Base-by-base conservation (phyloP, 2,329 filamentous ascomycete species). In the Colletotrichum somersetense region DNA sequence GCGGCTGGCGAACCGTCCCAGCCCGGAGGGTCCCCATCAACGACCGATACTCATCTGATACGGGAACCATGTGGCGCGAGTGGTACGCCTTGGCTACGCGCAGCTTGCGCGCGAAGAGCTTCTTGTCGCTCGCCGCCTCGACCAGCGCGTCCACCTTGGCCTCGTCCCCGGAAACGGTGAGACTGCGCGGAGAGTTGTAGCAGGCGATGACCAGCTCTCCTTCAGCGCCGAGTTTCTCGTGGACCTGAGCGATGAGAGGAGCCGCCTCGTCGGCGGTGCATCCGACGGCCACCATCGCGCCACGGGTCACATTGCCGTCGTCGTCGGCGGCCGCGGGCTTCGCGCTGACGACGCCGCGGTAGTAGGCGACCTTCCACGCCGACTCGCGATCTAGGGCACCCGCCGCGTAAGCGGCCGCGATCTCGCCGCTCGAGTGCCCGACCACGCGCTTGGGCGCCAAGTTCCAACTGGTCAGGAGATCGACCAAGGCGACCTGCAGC, bases 91-190 rank as follows among this genome's bases (percentile, higher is more conserved):
- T 40, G 33, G 35, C 58, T 0, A 68, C 66, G 7, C 35, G 33
- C 30, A 72, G 65, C 55, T 59, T 67, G 1, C 66, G 42, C 20
- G 66, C 66, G 7, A 52, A 52, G 20, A 67, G 26, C 58, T 6
- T 66, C 63, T 40, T 63, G n/a, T 40, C 78, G 56, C 85, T 80
- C n/a, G 85, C 73, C 42, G 77, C 2, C 73, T 71, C 0, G 57
- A 81, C 2, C 26, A 88, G 77, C 73, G 82, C 78, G 12, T 84
- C 82, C 3, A 89, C 78, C 3, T 81, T 82, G 0, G 77, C 74
- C 42, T 82, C 80, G 57, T 87, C 83, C 11, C 87, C 87, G 0
- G 87, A 88, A 0, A 88, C 80, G 0, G 88, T 89, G 12, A 86
- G 76, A 26, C 83, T 88, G 1, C 79, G 79, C 0, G 87, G 86